A percentile compares a stretch with the other conserved stretches of the same genome.
Conservation (phyloP, 768 basidiomycete species). For the Boletus fagicola region DNA sequence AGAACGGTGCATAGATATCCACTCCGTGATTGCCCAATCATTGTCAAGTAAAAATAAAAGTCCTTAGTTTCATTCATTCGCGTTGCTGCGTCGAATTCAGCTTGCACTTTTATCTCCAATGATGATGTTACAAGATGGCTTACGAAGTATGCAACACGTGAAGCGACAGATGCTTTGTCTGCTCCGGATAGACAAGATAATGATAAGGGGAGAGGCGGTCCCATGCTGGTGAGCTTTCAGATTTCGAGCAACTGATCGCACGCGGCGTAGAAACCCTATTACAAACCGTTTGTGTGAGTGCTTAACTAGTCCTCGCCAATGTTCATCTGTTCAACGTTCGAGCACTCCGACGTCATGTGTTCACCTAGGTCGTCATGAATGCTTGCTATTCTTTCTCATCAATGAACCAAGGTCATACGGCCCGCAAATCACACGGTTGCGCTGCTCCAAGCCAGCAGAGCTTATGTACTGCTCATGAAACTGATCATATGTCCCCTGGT, state of each 20-base stretch:
- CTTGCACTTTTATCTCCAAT: background rate
- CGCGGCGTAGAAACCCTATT: background rate
- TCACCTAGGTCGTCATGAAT: background rate
- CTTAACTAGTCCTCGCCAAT: background rate
- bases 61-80: slow-evolving; percentile 3
- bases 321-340: background rate
- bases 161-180: background rate
- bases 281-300: background rate
- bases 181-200: background rate
- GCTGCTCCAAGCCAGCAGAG: background rate
- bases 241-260: background rate
- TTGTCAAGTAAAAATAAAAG: slow-evolving; percentile 37
- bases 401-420: background rate
- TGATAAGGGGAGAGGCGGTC: background rate
- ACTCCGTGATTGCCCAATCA: slow-evolving; percentile 71
- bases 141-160: background rate
- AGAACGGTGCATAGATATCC: slow-evolving; percentile 70
- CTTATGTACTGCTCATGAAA: background rate
- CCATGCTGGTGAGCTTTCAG: background rate
- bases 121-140: background rate
- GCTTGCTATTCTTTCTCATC: background rate
- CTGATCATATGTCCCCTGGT: background rate
- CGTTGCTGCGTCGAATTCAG: background rate
- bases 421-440: background rate
- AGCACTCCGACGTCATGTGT: background rate